Evolutionary conservation across 208 protist species (phyloP), one percentile per base, ranked within the genome.

Genomic region (Histomonas meleagridis): DNA sequence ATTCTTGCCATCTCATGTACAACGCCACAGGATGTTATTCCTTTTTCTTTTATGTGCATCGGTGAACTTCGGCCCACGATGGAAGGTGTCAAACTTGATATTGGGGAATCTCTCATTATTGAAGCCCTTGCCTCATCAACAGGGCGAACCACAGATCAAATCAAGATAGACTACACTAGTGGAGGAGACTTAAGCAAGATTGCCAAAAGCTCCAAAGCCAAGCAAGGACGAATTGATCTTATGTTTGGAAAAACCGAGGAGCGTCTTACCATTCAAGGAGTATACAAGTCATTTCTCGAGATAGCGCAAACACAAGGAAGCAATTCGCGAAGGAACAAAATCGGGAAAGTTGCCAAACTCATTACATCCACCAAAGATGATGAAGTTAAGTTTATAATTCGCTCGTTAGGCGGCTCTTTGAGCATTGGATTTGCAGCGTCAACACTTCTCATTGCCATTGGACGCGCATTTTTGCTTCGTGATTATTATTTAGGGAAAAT

Each of bases 321-420:
- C 7, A 69, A 92, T 32, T 65, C 51, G 40, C 14, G 40, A 5
- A 9, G 46, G 7, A 18, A 92, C 40, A 92, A 72, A 76, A 55
- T 48, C 1, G 32, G 62, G 5, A 69, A 16, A 28, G 79, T 92
- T 16, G 9, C 32, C 5, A 92, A 70, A 57, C 62, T 92, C 26
- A 5, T 92, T 26, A 43, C 62, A 78, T 16, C 38, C 4, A 53
- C 60, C 10, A 48, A 70, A 78, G 21, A 38, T 43, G 14, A 57
- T 79, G 90, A 92, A 92, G 90, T 43, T 38, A 92, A 92, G 55
- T 92, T 72, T 32, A 78, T 92, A 51, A 32, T 92, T 69, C 53
- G 90, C 4, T 40, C 38, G 16, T 57, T 92, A 12, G 32, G 57
- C 53, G 38, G 62, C 1, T 57, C 78, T 21, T 28, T 92, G 3